phyloP scores from a whole-genome alignment of 2,329 filamentous ascomycete genomes.

The Penicillium nordicum region DNA sequence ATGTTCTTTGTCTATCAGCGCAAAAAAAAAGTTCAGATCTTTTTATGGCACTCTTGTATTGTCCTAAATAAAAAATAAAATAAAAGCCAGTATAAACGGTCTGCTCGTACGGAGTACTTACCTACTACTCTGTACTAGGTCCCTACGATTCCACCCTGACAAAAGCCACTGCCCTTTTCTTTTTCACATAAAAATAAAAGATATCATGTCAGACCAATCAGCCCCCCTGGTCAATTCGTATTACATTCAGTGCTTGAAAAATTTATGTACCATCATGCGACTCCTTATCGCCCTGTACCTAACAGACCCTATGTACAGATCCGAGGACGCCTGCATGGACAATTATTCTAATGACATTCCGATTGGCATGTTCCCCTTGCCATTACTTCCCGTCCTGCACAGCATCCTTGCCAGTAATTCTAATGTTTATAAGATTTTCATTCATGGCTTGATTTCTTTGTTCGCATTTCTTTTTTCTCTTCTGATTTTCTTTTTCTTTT shows the following conservation, averaged over 20 bases:
- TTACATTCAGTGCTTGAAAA: background rate
- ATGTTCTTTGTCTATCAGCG: slow-evolving; percentile 12
- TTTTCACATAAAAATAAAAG: background rate
- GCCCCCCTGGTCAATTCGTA: background rate
- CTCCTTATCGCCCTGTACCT: slow-evolving; percentile 4
- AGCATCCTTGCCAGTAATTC: background rate
- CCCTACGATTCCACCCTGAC: background rate
- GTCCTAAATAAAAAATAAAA: background rate
- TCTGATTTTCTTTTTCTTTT: too few species aligned
- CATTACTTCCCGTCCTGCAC: slow-evolving; percentile 11
- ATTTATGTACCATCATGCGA: slow-evolving; percentile 8
- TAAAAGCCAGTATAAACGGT: background rate
- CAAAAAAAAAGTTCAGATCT: slow-evolving; percentile 20
- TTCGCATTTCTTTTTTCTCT: background rate
- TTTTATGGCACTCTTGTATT: slow-evolving; percentile 1
- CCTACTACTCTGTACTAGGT: background rate
- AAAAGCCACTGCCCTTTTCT: slow-evolving; percentile 8
- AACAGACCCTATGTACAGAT: background rate
- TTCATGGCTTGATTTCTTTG: slow-evolving; percentile 2
- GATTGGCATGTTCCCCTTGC: slow-evolving; percentile 12
- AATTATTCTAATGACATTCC: slow-evolving; percentile 2
- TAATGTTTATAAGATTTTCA: background rate
- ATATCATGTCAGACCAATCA: slow-evolving; percentile 12
- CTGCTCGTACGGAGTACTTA: background rate
- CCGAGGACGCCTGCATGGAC: slow-evolving; percentile 8